Evolutionary conservation across 495 filamentous ascomycete genomes (phyloP).

Genomic region (Pseudoneurospora amorphoporcata): DNA sequence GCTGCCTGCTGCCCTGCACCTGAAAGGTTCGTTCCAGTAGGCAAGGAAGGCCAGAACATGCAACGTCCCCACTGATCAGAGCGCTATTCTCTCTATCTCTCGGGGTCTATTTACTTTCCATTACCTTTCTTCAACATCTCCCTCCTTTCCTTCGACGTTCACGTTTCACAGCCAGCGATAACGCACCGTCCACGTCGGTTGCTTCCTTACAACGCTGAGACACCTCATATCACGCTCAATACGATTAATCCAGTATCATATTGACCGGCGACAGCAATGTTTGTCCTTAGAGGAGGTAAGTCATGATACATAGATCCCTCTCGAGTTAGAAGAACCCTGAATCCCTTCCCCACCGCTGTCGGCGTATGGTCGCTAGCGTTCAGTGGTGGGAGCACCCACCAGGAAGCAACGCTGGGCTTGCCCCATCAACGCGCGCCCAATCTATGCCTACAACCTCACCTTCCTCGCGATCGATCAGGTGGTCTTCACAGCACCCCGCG

Average conservation of each 20-base stretch:
- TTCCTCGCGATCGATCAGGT: neutral
- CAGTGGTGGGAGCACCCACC: neutral
- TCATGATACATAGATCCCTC: neutral
- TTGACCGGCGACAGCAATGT: constrained; percentile 11
- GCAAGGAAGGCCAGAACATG: neutral
- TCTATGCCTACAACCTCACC: neutral
- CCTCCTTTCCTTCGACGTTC: neutral
- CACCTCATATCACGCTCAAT: neutral
- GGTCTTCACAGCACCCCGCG: neutral
- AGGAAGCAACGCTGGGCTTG: neutral
- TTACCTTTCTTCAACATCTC: neutral
- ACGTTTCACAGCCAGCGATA: neutral
- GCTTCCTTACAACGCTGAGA: neutral
- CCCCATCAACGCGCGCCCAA: neutral
- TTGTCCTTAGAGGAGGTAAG: constrained; percentile 28
- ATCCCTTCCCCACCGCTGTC: neutral
- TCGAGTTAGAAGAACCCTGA: neutral
- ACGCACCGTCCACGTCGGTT: neutral
- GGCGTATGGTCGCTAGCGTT: neutral
- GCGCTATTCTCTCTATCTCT: neutral
- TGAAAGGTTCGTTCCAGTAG: neutral
- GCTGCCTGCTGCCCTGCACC: neutral
- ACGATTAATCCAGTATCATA: neutral
- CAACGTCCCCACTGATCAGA: neutral
- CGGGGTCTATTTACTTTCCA: neutral